Conservation (phyloP, 1,139 yeast genomes). For the Arxiozyma slooffiae region DNA sequence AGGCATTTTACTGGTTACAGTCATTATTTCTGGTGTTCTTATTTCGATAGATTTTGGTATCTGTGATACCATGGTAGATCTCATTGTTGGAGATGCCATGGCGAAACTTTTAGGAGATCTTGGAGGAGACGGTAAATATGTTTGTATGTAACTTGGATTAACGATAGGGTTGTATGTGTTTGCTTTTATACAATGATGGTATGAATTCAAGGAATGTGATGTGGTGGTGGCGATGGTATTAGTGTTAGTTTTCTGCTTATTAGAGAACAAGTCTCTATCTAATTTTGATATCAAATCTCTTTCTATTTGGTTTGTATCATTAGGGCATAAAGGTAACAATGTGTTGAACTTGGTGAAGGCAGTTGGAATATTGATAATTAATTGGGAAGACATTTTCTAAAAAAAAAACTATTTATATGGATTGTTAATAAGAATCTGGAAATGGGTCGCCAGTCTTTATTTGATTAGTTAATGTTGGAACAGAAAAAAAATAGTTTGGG, state of each 20-base stretch:
- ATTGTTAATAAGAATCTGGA: too few relatives aligned
- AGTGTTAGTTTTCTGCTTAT: too few relatives aligned
- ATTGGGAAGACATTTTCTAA: not conserved
- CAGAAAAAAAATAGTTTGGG: too few relatives aligned
- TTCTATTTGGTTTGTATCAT: not conserved
- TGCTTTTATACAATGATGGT: not conserved
- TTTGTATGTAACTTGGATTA: not conserved
- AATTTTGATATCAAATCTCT: conserved; percentile 2
- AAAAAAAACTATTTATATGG: not conserved
- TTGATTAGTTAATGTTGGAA: not conserved
- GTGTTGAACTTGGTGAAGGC: conserved; percentile 1
- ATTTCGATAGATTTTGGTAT: not conserved
- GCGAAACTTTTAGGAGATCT: not conserved
- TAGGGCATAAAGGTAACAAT: conserved; percentile 2
- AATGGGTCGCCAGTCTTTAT: not conserved
- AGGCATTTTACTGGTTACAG: conserved; percentile 4
- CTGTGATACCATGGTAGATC: not conserved
- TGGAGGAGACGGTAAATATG: conserved; percentile 2
- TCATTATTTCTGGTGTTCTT: conserved; percentile 2
- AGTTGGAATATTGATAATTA: not conserved
- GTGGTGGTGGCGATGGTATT: not conserved
- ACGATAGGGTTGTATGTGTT: not conserved
- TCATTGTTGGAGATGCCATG: not conserved
- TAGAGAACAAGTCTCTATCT: conserved; percentile 1
- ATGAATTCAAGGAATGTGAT: not conserved